Percentiles rank a stretch among this genome's conserved stretches.
Evolutionary conservation across 768 basidiomycete genomes (phyloP).

Genomic region (Lentinus tigrinus): DNA sequence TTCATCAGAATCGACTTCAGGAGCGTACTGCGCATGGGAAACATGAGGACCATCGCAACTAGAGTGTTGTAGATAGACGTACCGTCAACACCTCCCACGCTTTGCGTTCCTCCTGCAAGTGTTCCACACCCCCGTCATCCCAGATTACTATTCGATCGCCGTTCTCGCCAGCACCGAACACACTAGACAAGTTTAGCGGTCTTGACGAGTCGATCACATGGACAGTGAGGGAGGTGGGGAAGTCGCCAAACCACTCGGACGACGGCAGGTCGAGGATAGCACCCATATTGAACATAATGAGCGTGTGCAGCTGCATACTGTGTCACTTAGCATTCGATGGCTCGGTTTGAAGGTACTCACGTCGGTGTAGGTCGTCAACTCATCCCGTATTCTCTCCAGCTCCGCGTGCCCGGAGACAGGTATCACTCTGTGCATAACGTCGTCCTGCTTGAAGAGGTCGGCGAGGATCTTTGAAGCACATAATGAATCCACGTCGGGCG

Average conservation of each 20-base stretch:
- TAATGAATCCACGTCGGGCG: constrained; percentile 89
- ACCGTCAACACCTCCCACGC: constrained; percentile 88
- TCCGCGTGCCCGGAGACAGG: constrained; percentile 87
- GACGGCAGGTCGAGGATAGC: constrained; percentile 81
- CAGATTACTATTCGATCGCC: constrained; percentile 81
- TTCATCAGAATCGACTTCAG: constrained; percentile 70
- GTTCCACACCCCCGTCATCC: constrained; percentile 85
- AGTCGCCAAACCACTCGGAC: constrained; percentile 73
- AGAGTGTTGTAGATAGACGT: constrained; percentile 21
- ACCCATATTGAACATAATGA: constrained; percentile 92
- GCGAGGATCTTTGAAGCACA: constrained; percentile 91
- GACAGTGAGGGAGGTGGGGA: constrained; percentile 59
- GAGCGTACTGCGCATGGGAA: constrained; percentile 61
- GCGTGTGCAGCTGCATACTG: constrained; percentile 69
- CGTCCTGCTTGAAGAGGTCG: constrained; percentile 88
- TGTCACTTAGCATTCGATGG: neutral
- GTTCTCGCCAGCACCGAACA: constrained; percentile 71
- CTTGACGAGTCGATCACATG: constrained; percentile 95
- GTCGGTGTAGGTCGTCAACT: constrained; percentile 65
- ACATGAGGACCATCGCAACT: neutral
- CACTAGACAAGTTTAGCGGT: constrained; percentile 83
- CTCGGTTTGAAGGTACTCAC: constrained; percentile 37
- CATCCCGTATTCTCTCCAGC: constrained; percentile 61
- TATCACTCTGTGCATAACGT: constrained; percentile 85
- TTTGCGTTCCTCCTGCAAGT: constrained; percentile 66